Evolutionary conservation across 164 flowering plant genomes (phyloP).

Genomic region (Malania oleifera): DNA sequence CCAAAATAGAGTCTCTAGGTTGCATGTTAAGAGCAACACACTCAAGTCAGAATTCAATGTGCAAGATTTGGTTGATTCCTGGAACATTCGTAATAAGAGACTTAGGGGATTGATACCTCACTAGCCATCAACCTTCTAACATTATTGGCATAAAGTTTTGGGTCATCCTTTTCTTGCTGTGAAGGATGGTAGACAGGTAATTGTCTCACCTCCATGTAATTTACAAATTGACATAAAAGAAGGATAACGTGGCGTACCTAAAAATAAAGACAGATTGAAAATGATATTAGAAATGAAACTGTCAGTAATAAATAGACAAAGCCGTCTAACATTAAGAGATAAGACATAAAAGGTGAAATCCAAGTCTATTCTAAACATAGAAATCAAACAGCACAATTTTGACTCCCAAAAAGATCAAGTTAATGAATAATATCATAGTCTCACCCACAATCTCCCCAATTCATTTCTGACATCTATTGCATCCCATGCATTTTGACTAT

Average conservation of each 20-base stretch:
- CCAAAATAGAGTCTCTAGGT: too few species aligned
- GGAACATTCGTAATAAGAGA: not conserved
- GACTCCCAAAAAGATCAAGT: not conserved
- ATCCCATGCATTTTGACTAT: not conserved
- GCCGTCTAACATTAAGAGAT: too few species aligned
- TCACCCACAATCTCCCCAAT: not conserved
- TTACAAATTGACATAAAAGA: conserved; percentile 89
- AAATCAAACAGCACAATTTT: not conserved
- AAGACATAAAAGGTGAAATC: too few species aligned
- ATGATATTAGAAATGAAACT: not conserved
- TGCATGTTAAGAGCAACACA: not conserved
- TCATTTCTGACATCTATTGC: not conserved
- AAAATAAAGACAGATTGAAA: conserved; percentile 17
- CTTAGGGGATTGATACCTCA: conserved; percentile 48
- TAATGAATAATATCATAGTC: not conserved
- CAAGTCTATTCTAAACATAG: not conserved
- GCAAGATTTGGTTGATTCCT: too few species aligned
- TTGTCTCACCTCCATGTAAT: conserved; percentile 66
- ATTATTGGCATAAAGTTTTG: conserved; percentile 82
- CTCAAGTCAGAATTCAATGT: not conserved
- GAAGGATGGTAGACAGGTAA: conserved; percentile 83
- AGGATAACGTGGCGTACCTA: conserved; percentile 87
- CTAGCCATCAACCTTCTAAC: conserved; percentile 80
- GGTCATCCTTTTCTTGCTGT: conserved; percentile 80
- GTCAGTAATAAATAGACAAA: not conserved